Conservation (phyloP, 2,329 filamentous ascomycete species). For the Orbilia javanica region DNA sequence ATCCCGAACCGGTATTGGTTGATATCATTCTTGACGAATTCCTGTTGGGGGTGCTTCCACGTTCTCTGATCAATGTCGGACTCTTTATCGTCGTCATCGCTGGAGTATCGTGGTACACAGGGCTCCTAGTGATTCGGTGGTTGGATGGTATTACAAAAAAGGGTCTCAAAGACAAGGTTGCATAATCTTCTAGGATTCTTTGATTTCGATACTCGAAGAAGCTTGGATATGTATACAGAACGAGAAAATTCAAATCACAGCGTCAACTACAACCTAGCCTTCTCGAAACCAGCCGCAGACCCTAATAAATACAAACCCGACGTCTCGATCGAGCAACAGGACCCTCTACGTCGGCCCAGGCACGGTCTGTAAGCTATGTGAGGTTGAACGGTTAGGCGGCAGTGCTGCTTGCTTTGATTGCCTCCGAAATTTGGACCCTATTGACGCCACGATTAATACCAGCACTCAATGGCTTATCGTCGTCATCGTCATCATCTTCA, state of each 20-base stretch:
- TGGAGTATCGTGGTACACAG: conserved; percentile 33
- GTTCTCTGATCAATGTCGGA: conserved; percentile 35
- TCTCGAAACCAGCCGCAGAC: neutral
- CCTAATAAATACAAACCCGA: neutral
- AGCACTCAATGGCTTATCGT: conserved; percentile 17
- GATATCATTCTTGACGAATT: conserved; percentile 64
- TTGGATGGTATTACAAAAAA: conserved; percentile 22
- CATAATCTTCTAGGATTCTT: neutral
- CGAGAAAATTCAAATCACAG: neutral
- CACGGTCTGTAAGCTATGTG: neutral
- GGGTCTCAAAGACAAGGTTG: conserved; percentile 25
- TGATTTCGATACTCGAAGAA: conserved; percentile 14
- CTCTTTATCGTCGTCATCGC: conserved; percentile 37
- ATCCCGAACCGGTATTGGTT: conserved; percentile 78
- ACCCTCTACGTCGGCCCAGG: neutral
- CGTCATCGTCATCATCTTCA: conserved; percentile 11
- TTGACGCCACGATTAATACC: neutral
- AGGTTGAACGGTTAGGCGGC: neutral
- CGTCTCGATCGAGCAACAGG: neutral
- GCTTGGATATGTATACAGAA: neutral
- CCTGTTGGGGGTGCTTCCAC: conserved; percentile 31
- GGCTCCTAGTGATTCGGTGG: conserved; percentile 18
- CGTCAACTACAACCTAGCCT: neutral
- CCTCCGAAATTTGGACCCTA: neutral
- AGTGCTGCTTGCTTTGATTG: neutral